phyloP scores from a whole-genome alignment of 2,329 filamentous ascomycete genomes.

The Ploettnerulaceae sp. region DNA sequence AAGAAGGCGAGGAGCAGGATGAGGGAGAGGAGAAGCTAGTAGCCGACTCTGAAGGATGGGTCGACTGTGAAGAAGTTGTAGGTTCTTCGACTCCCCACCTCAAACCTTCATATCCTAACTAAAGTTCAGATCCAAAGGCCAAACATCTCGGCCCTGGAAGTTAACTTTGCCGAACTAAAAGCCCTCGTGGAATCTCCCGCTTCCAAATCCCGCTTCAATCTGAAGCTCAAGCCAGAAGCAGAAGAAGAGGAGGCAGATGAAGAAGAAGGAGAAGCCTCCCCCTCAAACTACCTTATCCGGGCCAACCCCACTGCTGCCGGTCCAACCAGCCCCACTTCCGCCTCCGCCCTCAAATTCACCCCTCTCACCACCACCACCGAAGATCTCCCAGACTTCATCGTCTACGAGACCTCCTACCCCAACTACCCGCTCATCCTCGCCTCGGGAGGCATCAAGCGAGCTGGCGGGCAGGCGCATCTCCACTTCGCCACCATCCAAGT shows the following conservation, averaged over 20 bases:
- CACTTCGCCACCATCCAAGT: constrained; percentile 32
- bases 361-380: constrained; percentile 34
- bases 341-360: constrained; percentile 28
- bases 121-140: constrained; percentile 35
- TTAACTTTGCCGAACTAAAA: constrained; percentile 37
- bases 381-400: constrained; percentile 39
- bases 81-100: constrained; percentile 19
- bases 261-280: constrained; percentile 28
- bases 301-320: constrained; percentile 25
- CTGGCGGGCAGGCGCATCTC: constrained; percentile 37
- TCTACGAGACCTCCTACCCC: constrained; percentile 43
- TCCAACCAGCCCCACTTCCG: constrained; percentile 17
- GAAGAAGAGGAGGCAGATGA: constrained; percentile 32
- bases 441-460: constrained; percentile 38
- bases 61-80: constrained; percentile 38
- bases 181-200: constrained; percentile 32
- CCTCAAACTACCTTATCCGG: constrained; percentile 36
- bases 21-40: constrained; percentile 37
- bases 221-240: constrained; percentile 32
- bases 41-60: constrained; percentile 39
- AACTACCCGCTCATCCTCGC: constrained; percentile 41
- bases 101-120: background rate
- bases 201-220: constrained; percentile 37
- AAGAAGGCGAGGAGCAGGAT: constrained; percentile 36
- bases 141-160: constrained; percentile 35